Conservation (phyloP, 1,284 basidiomycete species). For the Moesziomyces aphidis region DNA sequence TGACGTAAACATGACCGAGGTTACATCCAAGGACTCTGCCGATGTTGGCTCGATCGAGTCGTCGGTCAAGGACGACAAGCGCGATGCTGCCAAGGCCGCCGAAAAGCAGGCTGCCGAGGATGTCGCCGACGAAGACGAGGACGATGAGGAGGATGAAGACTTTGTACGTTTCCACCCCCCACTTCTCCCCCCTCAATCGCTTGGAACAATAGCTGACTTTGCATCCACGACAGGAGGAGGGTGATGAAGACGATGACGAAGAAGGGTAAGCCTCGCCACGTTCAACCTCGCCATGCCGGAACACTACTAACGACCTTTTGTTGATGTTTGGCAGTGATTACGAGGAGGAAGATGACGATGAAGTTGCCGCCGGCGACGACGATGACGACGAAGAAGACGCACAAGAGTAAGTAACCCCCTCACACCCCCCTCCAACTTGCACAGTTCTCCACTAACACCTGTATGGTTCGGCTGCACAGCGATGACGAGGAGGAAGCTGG, state of each 20-base stretch:
- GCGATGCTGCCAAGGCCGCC: slow-evolving; percentile 23
- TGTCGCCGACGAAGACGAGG: slow-evolving; percentile 29
- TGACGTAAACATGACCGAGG: slow-evolving; percentile 30
- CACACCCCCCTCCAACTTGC: background rate
- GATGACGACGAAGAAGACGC: slow-evolving; percentile 37
- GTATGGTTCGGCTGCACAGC: too few species aligned
- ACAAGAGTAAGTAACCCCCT: slow-evolving; percentile 15
- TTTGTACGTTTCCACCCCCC: slow-evolving; percentile 20
- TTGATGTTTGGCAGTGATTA: background rate
- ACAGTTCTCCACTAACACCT: background rate
- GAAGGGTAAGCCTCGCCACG: slow-evolving; percentile 15
- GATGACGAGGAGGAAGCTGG: slow-evolving; percentile 14
- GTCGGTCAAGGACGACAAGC: slow-evolving; percentile 41
- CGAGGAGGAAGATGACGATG: slow-evolving; percentile 35
- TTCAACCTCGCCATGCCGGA: too few species aligned
- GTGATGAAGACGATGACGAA: slow-evolving; percentile 40
- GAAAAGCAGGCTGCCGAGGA: slow-evolving; percentile 30
- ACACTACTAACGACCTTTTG: background rate
- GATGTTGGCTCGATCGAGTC: slow-evolving; percentile 18
- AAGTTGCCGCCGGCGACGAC: slow-evolving; percentile 29
- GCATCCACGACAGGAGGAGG: slow-evolving; percentile 17
- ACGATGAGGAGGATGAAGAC: slow-evolving; percentile 44
- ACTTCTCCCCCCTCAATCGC: background rate
- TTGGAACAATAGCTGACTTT: background rate
- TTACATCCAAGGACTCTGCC: slow-evolving; percentile 9